phyloP scores from a whole-genome alignment of 805 yeast species.

The Candida ortonii region DNA sequence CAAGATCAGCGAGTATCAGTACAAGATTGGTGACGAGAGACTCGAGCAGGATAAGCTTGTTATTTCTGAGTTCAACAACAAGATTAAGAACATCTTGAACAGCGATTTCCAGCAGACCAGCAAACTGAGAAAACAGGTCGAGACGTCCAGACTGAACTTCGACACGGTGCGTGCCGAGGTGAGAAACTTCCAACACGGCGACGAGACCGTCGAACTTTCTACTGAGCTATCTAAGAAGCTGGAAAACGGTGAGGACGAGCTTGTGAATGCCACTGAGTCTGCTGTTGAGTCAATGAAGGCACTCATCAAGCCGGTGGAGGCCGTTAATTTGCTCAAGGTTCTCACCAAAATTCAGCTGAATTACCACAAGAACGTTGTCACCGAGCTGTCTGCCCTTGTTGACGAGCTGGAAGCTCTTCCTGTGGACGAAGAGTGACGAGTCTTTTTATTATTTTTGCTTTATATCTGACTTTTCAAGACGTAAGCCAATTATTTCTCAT shows the following conservation, averaged over 20 bases:
- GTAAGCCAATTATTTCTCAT: no score
- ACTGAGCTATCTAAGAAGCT: conserved; percentile 52
- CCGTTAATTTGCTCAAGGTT: conserved; percentile 60
- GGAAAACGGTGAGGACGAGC: conserved; percentile 67
- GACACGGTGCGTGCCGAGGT: conserved; percentile 66
- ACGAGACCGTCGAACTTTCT: conserved; percentile 39
- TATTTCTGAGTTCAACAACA: conserved; percentile 55
- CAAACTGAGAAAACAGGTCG: conserved; percentile 64
- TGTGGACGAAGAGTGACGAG: conserved; percentile 38
- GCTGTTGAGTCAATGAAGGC: conserved; percentile 81
- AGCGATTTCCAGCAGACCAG: conserved; percentile 59
- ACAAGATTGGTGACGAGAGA: conserved; percentile 64
- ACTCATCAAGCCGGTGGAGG: conserved; percentile 64
- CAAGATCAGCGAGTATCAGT: conserved; percentile 54
- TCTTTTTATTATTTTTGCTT: conserved; percentile 2
- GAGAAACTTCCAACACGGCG: conserved; percentile 36
- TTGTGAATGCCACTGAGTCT: conserved; percentile 71
- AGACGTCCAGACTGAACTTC: conserved; percentile 64
- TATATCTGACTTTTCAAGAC: neutral
- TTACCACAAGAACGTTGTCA: conserved; percentile 53
- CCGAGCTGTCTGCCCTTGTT: conserved; percentile 44
- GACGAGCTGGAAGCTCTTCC: conserved; percentile 44
- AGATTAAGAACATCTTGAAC: conserved; percentile 50
- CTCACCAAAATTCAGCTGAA: conserved; percentile 68
- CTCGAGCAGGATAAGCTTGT: conserved; percentile 67